Percentiles rank a stretch among this genome's conserved stretches.
phyloP scores from a whole-genome alignment of 495 filamentous ascomycete species.

The Aspergillus panamensis region DNA sequence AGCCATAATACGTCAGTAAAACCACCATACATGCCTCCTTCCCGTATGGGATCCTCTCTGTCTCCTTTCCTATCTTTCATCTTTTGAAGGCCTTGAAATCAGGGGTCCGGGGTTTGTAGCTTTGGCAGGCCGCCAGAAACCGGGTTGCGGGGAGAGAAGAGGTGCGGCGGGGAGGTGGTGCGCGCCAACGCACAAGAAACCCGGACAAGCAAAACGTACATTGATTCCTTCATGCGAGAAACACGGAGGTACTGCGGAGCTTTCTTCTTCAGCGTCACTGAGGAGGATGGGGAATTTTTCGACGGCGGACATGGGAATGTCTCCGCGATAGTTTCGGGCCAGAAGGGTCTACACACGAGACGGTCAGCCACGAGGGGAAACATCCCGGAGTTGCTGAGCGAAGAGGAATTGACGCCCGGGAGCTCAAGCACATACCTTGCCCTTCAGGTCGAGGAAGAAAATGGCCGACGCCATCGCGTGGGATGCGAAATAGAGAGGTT shows the following conservation, averaged over 20 bases:
- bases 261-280: constrained; percentile 98
- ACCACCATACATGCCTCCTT: not conserved
- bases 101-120: not conserved
- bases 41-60: not conserved
- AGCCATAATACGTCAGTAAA: constrained; percentile 6
- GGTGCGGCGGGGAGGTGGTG: constrained; percentile 10
- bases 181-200: constrained; percentile 3
- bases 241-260: constrained; percentile 93
- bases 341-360: constrained; percentile 72
- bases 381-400: not conserved
- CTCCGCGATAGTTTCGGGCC: constrained; percentile 96
- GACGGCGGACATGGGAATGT: constrained; percentile 99
- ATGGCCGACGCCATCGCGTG: constrained; percentile 88
- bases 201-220: constrained; percentile 48
- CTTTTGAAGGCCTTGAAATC: not conserved
- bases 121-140: not conserved
- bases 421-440: constrained; percentile 68
- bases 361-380: constrained; percentile 30
- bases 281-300: constrained; percentile 97
- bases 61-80: not conserved
- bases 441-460: constrained; percentile 99
- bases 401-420: not conserved
- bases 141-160: constrained; percentile 16
- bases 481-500: constrained; percentile 10
- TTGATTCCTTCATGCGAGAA: constrained; percentile 99